Evolutionary conservation across 1,284 basidiomycete genomes (phyloP).

Genomic region (Apiotrichum brassicae): DNA sequence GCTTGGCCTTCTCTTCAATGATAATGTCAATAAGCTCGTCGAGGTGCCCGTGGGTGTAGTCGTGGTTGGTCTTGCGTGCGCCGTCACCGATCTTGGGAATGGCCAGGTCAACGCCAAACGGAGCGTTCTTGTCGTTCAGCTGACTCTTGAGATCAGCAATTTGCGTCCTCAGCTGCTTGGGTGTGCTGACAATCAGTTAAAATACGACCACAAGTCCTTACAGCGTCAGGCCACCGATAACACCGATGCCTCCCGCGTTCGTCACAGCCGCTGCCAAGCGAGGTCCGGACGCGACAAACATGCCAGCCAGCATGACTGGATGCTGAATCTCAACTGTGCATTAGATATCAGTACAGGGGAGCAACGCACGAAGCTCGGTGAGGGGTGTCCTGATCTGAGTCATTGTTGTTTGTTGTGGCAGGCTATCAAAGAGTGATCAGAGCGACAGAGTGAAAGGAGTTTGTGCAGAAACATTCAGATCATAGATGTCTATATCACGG

Average conservation of each 20-base stretch:
- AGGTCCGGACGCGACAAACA: conserved; percentile 82
- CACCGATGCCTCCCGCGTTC: conserved; percentile 78
- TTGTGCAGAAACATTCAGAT: too few species aligned
- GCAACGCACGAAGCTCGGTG: conserved; percentile 63
- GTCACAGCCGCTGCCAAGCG: conserved; percentile 66
- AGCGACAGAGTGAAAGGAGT: too few species aligned
- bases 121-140: conserved; percentile 52
- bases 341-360: neutral
- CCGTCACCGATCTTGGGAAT: conserved; percentile 73
- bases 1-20: conserved; percentile 70
- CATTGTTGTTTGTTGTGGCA: too few species aligned
- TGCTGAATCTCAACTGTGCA: conserved; percentile 66
- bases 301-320: conserved; percentile 72
- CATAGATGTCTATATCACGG: too few species aligned
- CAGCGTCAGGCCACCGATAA: conserved; percentile 61
- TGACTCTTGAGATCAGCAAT: conserved; percentile 66
- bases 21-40: conserved; percentile 72
- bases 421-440: too few species aligned
- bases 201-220: neutral
- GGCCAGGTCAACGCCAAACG: conserved; percentile 81
- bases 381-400: conserved; percentile 34
- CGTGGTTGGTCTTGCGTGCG: conserved; percentile 72
- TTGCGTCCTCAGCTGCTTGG: conserved; percentile 50
- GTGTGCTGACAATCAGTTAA: conserved; percentile 18
- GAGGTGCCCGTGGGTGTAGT: conserved; percentile 61